Evolutionary conservation across 2,329 filamentous ascomycete species (phyloP).

Genomic region (Cladosporium phlei): DNA sequence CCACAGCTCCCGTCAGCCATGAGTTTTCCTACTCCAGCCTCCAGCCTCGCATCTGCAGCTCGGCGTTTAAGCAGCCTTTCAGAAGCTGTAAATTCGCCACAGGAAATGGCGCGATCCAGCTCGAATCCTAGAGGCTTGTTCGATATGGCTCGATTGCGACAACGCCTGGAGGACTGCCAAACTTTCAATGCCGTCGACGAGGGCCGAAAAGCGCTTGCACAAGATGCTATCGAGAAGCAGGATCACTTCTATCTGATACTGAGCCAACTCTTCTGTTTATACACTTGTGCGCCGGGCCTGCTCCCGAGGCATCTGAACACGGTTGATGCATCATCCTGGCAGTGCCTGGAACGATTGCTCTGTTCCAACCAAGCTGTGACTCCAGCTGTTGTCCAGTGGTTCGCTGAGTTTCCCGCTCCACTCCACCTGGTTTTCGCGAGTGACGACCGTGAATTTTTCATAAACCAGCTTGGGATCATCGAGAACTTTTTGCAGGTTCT

Average conservation of each 20-base stretch:
- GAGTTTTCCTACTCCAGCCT: background rate
- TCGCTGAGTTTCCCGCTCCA: constrained; percentile 47
- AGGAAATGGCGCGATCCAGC: background rate
- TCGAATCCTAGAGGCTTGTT: background rate
- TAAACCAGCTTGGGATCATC: constrained; percentile 11
- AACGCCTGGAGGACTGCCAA: constrained; percentile 1
- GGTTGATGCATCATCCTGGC: constrained; percentile 26
- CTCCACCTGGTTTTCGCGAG: constrained; percentile 39
- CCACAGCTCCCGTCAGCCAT: background rate
- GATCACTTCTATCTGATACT: constrained; percentile 63
- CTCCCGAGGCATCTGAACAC: constrained; percentile 38
- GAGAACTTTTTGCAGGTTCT: constrained; percentile 23
- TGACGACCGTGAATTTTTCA: constrained; percentile 12
- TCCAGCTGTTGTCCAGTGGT: constrained; percentile 39
- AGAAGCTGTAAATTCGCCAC: background rate
- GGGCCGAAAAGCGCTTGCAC: constrained; percentile 51
- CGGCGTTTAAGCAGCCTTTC: background rate
- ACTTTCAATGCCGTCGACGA: constrained; percentile 15
- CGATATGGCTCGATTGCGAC: background rate
- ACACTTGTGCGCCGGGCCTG: constrained; percentile 38
- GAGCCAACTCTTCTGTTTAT: constrained; percentile 62
- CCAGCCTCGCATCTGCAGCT: background rate
- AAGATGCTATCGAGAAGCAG: constrained; percentile 49
- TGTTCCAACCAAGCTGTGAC: constrained; percentile 43
- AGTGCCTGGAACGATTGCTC: constrained; percentile 42